Conservation (phyloP, 106 monocot species). For the Alisma plantagoaquatica region DNA sequence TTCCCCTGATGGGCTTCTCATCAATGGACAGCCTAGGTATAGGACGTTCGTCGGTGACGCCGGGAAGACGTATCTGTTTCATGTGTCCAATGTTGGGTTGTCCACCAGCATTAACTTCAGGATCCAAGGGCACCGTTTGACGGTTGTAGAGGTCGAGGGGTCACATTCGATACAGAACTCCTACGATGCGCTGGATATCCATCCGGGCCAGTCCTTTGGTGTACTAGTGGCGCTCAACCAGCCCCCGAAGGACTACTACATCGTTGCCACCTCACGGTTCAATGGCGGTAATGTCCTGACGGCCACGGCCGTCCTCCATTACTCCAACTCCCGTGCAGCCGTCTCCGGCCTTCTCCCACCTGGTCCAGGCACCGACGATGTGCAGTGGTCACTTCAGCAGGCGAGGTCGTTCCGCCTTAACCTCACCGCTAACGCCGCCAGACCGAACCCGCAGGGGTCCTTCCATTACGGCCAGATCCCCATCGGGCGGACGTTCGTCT, state of each 20-base stretch:
- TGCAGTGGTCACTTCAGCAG: conserved; percentile 59
- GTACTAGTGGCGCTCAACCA: conserved; percentile 74
- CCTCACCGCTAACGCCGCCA: conserved; percentile 47
- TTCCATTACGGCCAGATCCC: conserved; percentile 41
- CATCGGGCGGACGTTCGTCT: conserved; percentile 14
- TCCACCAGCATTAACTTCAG: conserved; percentile 74
- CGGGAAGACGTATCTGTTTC: conserved; percentile 83
- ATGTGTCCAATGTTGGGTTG: conserved; percentile 79
- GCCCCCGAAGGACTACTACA: conserved; percentile 55
- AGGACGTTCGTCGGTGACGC: conserved; percentile 53
- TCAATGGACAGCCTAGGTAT: conserved; percentile 46
- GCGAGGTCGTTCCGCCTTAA: conserved; percentile 69
- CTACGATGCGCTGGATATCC: conserved; percentile 77
- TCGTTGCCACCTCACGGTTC: conserved; percentile 72
- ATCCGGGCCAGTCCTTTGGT: conserved; percentile 65
- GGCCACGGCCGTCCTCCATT: conserved; percentile 51
- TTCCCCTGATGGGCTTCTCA: conserved; percentile 71
- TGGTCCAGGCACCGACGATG: conserved; percentile 8
- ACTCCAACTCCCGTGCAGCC: conserved; percentile 42
- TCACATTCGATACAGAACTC: conserved; percentile 62
- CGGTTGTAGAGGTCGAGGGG: conserved; percentile 80
- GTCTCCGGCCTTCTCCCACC: conserved; percentile 49
- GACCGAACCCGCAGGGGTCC: conserved; percentile 64
- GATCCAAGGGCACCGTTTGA: conserved; percentile 67
- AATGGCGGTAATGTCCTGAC: conserved; percentile 15